phyloP scores from a whole-genome alignment of 2,329 filamentous ascomycete genomes.

The Verruconis gallopava region DNA sequence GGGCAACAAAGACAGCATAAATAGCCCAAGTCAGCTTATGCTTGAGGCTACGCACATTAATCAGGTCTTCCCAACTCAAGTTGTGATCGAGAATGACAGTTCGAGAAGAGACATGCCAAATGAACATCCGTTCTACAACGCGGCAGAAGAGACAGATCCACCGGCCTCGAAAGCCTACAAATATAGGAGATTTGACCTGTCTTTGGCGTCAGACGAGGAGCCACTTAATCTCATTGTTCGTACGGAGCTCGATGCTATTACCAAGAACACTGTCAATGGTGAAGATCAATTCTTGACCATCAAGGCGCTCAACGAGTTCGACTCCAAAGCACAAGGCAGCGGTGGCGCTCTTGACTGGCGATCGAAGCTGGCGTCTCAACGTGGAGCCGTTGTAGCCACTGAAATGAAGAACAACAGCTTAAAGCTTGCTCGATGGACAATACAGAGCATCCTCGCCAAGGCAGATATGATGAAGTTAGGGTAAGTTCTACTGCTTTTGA shows the following conservation, averaged over 20 bases:
- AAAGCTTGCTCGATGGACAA: slow-evolving; percentile 96
- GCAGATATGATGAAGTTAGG: slow-evolving; percentile 99
- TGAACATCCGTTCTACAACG: slow-evolving; percentile 96
- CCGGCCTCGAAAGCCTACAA: slow-evolving; percentile 96
- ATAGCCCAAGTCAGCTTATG: slow-evolving; percentile 83
- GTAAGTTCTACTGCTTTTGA: slow-evolving; percentile 36
- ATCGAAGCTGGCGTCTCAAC: slow-evolving; percentile 83
- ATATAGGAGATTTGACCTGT: slow-evolving; percentile 94
- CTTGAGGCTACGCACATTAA: slow-evolving; percentile 99
- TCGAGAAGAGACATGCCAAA: slow-evolving; percentile 68
- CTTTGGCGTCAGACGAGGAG: slow-evolving; percentile 79
- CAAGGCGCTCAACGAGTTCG: slow-evolving; percentile 97
- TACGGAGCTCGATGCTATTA: slow-evolving; percentile 86
- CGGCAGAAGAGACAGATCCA: slow-evolving; percentile 82
- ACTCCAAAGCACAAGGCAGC: slow-evolving; percentile 91
- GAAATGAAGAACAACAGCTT: slow-evolving; percentile 99
- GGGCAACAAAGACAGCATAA: slow-evolving; percentile 85
- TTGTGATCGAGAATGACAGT: slow-evolving; percentile 68
- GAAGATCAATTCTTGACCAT: slow-evolving; percentile 86
- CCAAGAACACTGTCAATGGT: slow-evolving; percentile 86
- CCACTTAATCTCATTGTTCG: slow-evolving; percentile 87
- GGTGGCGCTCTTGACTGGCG: slow-evolving; percentile 96
- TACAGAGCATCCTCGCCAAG: slow-evolving; percentile 90
- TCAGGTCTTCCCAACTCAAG: slow-evolving; percentile 97
- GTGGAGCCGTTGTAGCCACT: slow-evolving; percentile 92